A percentile compares a stretch with the other conserved stretches of the same genome.
Conservation (phyloP, 768 basidiomycete species). For the Tulasnella sp. region DNA sequence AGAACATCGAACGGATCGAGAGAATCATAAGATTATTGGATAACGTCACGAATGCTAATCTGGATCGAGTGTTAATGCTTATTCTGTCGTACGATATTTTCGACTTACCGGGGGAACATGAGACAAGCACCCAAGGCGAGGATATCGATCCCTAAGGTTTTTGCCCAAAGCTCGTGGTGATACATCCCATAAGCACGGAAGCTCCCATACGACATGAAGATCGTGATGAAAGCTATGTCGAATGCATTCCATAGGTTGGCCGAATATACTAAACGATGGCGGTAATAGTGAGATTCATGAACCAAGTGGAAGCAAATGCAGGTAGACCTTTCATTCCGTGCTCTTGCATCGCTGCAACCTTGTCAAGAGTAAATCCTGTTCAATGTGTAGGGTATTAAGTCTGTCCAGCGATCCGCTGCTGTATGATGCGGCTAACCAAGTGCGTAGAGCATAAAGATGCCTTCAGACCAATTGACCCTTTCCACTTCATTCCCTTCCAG, state of each 20-base stretch:
- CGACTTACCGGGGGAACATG: conserved; percentile 66
- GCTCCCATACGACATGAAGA: conserved; percentile 63
- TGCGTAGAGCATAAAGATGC: conserved; percentile 56
- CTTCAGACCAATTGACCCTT: conserved; percentile 52
- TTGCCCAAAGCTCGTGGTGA: conserved; percentile 50
- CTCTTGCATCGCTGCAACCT: conserved; percentile 90
- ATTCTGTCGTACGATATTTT: background rate
- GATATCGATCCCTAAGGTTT: conserved; percentile 61
- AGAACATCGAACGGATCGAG: conserved; percentile 81
- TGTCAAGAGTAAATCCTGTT: conserved; percentile 80
- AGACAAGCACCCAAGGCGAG: conserved; percentile 83
- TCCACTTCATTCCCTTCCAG: conserved; percentile 61
- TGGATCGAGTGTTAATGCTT: conserved; percentile 23
- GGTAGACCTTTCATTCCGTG: conserved; percentile 73
- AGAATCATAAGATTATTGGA: conserved; percentile 42
- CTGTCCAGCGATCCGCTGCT: background rate
- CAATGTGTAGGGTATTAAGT: conserved; percentile 28
- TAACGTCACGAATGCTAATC: conserved; percentile 83
- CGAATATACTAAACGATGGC: conserved; percentile 19
- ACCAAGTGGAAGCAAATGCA: background rate
- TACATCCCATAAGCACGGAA: conserved; percentile 72
- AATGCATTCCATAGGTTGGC: conserved; percentile 64
- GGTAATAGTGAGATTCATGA: background rate
- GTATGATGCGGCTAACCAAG: conserved; percentile 22
- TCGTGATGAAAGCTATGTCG: conserved; percentile 80